A percentile compares a stretch with the other conserved stretches of the same genome.
These are phyloP conservation scores for Chlorella sp. DNA, from an alignment of 139 green algal genomes.

Conservation along the genomic window DNA sequence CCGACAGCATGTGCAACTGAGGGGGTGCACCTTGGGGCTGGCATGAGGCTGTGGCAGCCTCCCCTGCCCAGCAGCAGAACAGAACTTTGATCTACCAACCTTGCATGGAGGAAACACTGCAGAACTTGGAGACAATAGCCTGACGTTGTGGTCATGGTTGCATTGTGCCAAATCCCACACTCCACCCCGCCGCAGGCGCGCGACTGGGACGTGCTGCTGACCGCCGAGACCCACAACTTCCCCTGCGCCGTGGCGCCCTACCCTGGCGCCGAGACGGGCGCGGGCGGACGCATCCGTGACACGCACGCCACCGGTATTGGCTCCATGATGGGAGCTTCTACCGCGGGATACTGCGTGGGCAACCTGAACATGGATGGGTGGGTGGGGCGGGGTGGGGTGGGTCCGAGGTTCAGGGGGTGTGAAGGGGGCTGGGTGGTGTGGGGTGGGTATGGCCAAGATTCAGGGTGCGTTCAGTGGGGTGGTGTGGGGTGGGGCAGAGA, in stretches of 20 bases:
- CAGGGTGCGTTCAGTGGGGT: neutral
- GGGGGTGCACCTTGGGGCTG: neutral
- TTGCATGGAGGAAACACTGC: too few species aligned
- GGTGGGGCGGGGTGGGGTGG: neutral
- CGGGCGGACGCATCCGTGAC: conserved; percentile 96
- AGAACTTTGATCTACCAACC: too few species aligned
- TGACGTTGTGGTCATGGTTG: too few species aligned
- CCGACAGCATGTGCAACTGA: too few species aligned
- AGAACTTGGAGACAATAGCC: too few species aligned
- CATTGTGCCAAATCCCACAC: neutral
- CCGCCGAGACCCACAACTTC: conserved; percentile 99
- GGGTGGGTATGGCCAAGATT: neutral
- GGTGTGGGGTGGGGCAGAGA: neutral
- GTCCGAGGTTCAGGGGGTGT: neutral
- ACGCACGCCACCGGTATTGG: conserved; percentile 98
- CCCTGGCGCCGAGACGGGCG: conserved; percentile 96
- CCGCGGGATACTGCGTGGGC: conserved; percentile 96
- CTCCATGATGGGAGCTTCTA: conserved; percentile 94
- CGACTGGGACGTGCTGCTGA: conserved; percentile 98
- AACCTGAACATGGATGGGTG: conserved; percentile 86
- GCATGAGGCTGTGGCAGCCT: neutral
- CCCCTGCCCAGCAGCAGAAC: too few species aligned
- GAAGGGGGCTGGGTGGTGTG: conserved; percentile 5
- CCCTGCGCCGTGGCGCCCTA: conserved; percentile 96
- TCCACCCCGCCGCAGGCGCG: conserved; percentile 41